Evolutionary conservation across 768 basidiomycete genomes (phyloP), one percentile per base, ranked within the genome.

Genomic region (Lactarius vividus): DNA sequence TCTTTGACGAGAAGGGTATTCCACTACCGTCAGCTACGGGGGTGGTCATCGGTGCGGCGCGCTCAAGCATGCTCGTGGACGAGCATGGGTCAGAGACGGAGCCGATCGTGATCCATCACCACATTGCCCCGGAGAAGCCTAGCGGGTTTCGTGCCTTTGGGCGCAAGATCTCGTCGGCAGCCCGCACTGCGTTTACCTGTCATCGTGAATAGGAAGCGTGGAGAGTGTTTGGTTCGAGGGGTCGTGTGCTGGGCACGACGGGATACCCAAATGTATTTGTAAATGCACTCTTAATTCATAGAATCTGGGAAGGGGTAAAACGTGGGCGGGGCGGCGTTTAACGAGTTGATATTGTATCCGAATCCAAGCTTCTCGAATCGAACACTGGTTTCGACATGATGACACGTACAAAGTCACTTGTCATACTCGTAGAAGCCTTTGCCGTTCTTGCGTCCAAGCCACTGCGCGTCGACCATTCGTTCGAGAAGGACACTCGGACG

Each of bases 391-490:
- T 33, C n/a, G 31, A 62, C 33, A 11, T 26, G 46, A 53, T 52
- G 49, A 57, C 20, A 60, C 35, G 33, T 26, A 26, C 18, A 10
- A 44, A 44, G 28, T 61, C 61, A 66, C 57, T 59, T 57, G 7
- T 73, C 68, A 72, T 97, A 97, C 69, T 96, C 93, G 73, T 97
- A 98, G 76, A 98, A 98, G 20, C 96, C 95, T 75, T 90, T 94
- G 4, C 95, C 94, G 64, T 85, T 92, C 82, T 96, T 96, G 81
- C 83, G 88, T 13, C 96, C 96, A 59, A 91, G 82, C 92, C 92
- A 98, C 58, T 90, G 88, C 23, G 96, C 96, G 73, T 96, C 93
- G 5, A 98, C 96, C 96, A 98, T 98, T 40, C 94, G 84, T 72
- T 94, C 91, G 10, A 98, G 83, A 20, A 98, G 82, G 29, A 95